Evolutionary conservation across 1,284 basidiomycete species (phyloP), one percentile per base, ranked within the genome.

Genomic region (Anthracocystis panici-leucophaei): DNA sequence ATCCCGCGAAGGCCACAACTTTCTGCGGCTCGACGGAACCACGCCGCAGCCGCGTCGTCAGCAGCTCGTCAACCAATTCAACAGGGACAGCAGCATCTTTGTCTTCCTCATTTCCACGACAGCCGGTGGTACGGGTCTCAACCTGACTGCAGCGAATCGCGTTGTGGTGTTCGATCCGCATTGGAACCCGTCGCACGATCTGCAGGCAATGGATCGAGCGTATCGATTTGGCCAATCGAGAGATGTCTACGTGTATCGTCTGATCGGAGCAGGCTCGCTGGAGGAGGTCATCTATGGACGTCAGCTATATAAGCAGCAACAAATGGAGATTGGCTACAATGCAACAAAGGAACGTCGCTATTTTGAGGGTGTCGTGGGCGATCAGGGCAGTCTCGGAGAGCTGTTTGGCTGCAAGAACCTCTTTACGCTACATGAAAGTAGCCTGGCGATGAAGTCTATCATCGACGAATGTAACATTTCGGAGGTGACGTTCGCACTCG

Each of bases 271-370:
- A 23, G 79, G 79, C 18, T 75, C 76, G 27, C 63, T 81, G 5
- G 79, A 81, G 40, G 76, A 87, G 77, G 69, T 86, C 16, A 86
- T 94, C 33, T 93, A 93, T 77, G 91, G 91, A 0, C 90, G 93
- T 5, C 93, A 94, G 85, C 88, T 94, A 10, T 94, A 94, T 86
- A 94, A 94, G 84, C 92, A 93, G 78, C 93, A 94, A 80, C 92
- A 93, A 81, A 93, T 93, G 91, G 89, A 90, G 16, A 93, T 93
- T 53, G 93, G 91, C 0, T 94, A 94, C 81, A 68, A 63, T 21
- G 76, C 77, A 8, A 65, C 78, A 27, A 62, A 67, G 27, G 72
- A 67, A 40, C 52, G 48, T 42, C 92, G 92, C 66, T 93, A 92
- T 79, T 94, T 94, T 73, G 87, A 91, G 54, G 93, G 92, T 18